A percentile compares a stretch with the other conserved stretches of the same genome.
Evolutionary conservation across 179 eudicot genomes (phyloP).

Genomic region (Camellia oleifera): DNA sequence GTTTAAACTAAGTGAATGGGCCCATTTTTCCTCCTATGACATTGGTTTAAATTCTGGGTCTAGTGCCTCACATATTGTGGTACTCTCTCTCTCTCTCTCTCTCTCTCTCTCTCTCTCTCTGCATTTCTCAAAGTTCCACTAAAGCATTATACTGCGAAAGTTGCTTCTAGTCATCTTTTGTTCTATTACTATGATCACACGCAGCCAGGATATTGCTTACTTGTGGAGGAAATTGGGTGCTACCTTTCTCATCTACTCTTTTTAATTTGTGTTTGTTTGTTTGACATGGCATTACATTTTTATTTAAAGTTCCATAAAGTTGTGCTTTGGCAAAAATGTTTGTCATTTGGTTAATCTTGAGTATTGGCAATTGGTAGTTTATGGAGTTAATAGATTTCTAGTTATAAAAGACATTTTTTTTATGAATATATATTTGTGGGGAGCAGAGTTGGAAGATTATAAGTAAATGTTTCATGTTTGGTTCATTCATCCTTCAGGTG

Average conservation of each 20-base stretch:
- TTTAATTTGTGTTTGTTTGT: neutral
- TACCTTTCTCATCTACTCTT: neutral
- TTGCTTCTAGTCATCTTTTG: neutral
- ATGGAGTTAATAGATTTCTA: neutral
- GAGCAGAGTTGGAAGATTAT: neutral
- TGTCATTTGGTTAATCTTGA: neutral
- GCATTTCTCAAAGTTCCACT: conserved; percentile 5
- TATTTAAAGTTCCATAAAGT: neutral
- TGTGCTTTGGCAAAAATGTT: neutral
- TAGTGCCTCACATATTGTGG: conserved; percentile 86
- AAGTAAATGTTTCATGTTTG: neutral
- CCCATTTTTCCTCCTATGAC: conserved; percentile 77
- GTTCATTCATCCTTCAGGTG: too few species aligned
- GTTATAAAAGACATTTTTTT: neutral
- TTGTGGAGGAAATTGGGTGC: neutral
- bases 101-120: neutral
- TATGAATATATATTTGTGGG: neutral
- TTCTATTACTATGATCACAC: neutral
- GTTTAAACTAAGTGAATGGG: conserved; percentile 96
- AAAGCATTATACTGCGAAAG: neutral
- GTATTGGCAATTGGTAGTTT: neutral
- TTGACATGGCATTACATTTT: neutral
- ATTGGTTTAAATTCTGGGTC: conserved; percentile 79
- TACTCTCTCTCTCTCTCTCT: conserved; percentile 27
- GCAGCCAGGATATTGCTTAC: neutral